A percentile compares a stretch with the other conserved stretches of the same genome.
Evolutionary conservation across 176 grass and related monocot species (phyloP).

Genomic region (Metroxylon sagu): DNA sequence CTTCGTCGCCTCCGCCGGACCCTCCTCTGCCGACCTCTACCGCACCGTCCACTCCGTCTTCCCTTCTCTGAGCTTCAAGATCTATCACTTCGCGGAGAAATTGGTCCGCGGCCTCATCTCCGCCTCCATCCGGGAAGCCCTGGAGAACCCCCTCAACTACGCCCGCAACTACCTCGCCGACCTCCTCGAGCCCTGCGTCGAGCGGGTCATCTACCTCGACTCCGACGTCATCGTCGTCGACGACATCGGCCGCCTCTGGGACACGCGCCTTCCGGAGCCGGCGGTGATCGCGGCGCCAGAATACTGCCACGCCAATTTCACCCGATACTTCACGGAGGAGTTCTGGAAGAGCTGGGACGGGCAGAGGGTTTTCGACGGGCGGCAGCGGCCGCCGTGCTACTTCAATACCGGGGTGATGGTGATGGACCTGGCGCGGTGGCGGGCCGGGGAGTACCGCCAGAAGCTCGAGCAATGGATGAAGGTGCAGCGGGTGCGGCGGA

Average conservation of each 20-base stretch:
- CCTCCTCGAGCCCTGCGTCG: conserved; percentile 56
- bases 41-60: conserved; percentile 39
- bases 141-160: conserved; percentile 85
- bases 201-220: conserved; percentile 57
- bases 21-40: conserved; percentile 20
- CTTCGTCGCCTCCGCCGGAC: conserved; percentile 36
- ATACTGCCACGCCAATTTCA: conserved; percentile 69
- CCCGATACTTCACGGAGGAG: conserved; percentile 49
- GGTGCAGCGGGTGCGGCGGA: conserved; percentile 59
- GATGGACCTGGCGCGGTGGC: conserved; percentile 63
- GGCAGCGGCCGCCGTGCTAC: conserved; percentile 47
- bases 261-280: conserved; percentile 44
- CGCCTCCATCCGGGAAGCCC: conserved; percentile 67
- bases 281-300: conserved; percentile 53
- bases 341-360: conserved; percentile 36
- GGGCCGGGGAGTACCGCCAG: conserved; percentile 52
- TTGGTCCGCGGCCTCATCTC: conserved; percentile 63
- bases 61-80: conserved; percentile 71
- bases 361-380: conserved; percentile 24
- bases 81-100: conserved; percentile 57
- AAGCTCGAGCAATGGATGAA: conserved; percentile 74
- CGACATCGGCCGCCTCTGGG: conserved; percentile 50
- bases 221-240: conserved; percentile 64
- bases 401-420: conserved; percentile 74
- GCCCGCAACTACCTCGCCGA: conserved; percentile 63